phyloP scores from a whole-genome alignment of 2,329 filamentous ascomycete genomes.

The Parastagonospora avenae region DNA sequence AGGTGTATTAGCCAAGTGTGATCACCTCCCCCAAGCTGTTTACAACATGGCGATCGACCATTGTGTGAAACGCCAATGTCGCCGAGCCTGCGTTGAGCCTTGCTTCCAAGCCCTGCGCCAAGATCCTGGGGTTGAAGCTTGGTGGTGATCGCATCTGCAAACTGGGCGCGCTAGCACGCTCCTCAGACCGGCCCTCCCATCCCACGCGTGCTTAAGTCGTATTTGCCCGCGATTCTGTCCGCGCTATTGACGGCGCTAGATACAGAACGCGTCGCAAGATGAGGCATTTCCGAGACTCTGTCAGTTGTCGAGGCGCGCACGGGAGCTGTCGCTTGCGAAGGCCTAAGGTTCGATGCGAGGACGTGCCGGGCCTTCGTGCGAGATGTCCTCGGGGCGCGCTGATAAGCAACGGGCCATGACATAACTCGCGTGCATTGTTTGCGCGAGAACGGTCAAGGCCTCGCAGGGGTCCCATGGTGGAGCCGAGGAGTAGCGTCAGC shows the following conservation, averaged over 20 bases:
- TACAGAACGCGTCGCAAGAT: conserved; percentile 14
- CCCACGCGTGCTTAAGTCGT: conserved; percentile 5
- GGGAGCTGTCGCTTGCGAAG: too few relatives aligned
- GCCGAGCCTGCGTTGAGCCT: background rate
- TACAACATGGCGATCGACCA: too few relatives aligned
- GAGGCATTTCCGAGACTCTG: conserved; percentile 20
- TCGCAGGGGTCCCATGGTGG: conserved; percentile 17
- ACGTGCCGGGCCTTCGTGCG: conserved; percentile 1
- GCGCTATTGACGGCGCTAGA: conserved; percentile 8
- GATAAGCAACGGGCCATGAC: conserved; percentile 28
- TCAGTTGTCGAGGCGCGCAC: background rate
- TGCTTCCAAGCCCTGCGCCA: conserved; percentile 1
- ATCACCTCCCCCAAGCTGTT: too few relatives aligned
- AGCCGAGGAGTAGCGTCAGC: conserved; percentile 24
- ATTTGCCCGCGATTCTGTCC: conserved; percentile 8
- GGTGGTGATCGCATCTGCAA: conserved; percentile 16
- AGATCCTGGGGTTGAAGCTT: conserved; percentile 17
- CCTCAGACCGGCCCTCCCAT: conserved; percentile 2
- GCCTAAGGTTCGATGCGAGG: background rate
- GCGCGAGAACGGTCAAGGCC: conserved; percentile 12
- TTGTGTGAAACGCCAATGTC: conserved; percentile 4
- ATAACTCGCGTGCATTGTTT: conserved; percentile 11
- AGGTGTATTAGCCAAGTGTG: too few relatives aligned
- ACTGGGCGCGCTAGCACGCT: conserved; percentile 2
- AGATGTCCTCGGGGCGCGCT: conserved; percentile 8